Conservation (phyloP, 345 rosid species). For the Sisymbrium altissimum region DNA sequence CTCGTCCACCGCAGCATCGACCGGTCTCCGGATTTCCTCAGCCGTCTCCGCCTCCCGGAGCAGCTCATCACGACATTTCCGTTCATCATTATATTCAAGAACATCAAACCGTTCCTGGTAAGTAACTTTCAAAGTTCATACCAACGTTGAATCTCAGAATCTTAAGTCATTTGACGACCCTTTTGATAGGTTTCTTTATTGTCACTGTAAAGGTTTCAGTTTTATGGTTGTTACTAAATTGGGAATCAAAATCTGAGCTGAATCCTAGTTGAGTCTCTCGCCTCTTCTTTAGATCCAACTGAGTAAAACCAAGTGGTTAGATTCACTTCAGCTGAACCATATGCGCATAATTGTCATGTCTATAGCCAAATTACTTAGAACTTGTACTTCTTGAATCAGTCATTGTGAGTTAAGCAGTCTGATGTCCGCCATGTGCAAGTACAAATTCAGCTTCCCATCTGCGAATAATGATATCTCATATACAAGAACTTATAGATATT, state of each 20-base stretch:
- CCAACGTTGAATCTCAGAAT: neutral
- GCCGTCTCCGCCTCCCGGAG: slow-evolving; percentile 73
- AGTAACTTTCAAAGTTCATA: neutral
- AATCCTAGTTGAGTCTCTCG: neutral
- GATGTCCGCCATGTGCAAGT: too few relatives aligned
- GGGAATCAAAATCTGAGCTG: neutral
- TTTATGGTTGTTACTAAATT: neutral
- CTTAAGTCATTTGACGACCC: neutral
- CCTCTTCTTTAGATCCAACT: neutral
- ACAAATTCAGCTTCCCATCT: neutral
- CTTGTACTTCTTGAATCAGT: neutral
- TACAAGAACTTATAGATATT: neutral
- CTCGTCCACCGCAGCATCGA: slow-evolving; percentile 13
- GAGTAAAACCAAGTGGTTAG: neutral
- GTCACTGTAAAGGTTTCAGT: neutral
- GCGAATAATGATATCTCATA: neutral
- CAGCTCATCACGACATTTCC: slow-evolving; percentile 28
- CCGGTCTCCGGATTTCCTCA: slow-evolving; percentile 70
- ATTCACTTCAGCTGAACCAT: neutral
- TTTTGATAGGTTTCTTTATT: neutral
- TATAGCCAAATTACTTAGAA: neutral
- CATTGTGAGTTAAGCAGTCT: neutral
- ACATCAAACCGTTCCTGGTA: slow-evolving; percentile 75
- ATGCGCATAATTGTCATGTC: neutral
- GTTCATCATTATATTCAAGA: slow-evolving; percentile 51